Conservation (phyloP, 2,329 filamentous ascomycete species). For the Sporothrix schenckii region DNA sequence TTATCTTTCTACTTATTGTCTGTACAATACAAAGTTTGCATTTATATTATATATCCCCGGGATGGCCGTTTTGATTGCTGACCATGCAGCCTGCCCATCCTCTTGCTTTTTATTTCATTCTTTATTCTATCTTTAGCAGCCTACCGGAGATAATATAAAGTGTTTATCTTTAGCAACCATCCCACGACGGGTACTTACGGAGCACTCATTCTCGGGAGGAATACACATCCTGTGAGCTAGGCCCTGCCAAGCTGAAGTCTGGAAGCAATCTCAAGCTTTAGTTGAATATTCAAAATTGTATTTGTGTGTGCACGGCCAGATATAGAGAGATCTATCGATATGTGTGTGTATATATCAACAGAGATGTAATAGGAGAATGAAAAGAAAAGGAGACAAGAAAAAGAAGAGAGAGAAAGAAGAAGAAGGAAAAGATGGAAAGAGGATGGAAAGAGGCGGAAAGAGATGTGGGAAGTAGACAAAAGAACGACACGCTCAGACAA, state of each 20-base stretch:
- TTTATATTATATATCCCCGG: slow-evolving; percentile 19
- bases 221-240: background rate
- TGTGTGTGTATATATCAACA: background rate
- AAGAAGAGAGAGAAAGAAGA: background rate
- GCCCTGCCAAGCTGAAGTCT: slow-evolving; percentile 7
- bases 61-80: slow-evolving; percentile 19
- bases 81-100: background rate
- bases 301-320: slow-evolving; percentile 6
- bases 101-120: background rate
- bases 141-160: background rate
- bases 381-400: background rate
- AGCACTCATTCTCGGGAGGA: background rate
- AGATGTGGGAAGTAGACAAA: background rate
- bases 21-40: slow-evolving; percentile 20
- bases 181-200: background rate
- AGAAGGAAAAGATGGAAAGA: background rate
- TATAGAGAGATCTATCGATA: slow-evolving; percentile 12
- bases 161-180: background rate
- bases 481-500: background rate
- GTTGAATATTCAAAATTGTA: slow-evolving; percentile 1
- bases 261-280: background rate
- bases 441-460: background rate
- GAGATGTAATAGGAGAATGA: background rate
- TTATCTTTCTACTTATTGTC: background rate
- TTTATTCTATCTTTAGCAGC: slow-evolving; percentile 9